These are phyloP conservation scores for Pyrus betulifolia DNA, from an alignment of 306 rosid species.

Conservation along the genomic window DNA sequence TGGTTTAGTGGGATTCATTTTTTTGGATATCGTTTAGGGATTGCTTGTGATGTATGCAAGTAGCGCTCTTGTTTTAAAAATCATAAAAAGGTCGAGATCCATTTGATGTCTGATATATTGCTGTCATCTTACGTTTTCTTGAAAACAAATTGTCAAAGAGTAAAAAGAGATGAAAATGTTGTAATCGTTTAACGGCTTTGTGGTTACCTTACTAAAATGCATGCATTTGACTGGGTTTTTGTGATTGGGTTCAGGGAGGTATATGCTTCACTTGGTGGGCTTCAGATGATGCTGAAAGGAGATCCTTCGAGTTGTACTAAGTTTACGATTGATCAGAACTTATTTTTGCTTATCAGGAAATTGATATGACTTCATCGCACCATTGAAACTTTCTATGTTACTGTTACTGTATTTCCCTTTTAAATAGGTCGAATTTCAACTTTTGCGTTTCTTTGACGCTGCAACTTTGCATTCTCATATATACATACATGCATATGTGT, in stretches of 20 bases:
- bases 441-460: background rate
- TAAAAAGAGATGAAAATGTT: background rate
- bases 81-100: background rate
- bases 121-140: background rate
- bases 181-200: background rate
- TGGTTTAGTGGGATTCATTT: background rate
- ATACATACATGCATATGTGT: too few relatives aligned
- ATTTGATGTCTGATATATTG: background rate
- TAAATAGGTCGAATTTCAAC: background rate
- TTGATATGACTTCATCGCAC: slow-evolving; percentile 11
- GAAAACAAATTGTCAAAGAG: background rate
- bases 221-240: background rate
- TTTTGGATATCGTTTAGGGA: background rate
- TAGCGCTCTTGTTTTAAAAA: background rate
- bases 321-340: slow-evolving; percentile 51
- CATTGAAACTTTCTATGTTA: background rate
- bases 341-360: slow-evolving; percentile 73
- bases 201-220: background rate
- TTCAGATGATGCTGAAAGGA: slow-evolving; percentile 72
- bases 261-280: slow-evolving; percentile 80
- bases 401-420: background rate
- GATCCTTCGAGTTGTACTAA: slow-evolving; percentile 50
- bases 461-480: background rate
- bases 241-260: slow-evolving; percentile 51
- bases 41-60: background rate